These are phyloP conservation scores for Leersia perrieri DNA, from an alignment of 176 grass and related monocot genomes.

Conservation along the genomic window DNA sequence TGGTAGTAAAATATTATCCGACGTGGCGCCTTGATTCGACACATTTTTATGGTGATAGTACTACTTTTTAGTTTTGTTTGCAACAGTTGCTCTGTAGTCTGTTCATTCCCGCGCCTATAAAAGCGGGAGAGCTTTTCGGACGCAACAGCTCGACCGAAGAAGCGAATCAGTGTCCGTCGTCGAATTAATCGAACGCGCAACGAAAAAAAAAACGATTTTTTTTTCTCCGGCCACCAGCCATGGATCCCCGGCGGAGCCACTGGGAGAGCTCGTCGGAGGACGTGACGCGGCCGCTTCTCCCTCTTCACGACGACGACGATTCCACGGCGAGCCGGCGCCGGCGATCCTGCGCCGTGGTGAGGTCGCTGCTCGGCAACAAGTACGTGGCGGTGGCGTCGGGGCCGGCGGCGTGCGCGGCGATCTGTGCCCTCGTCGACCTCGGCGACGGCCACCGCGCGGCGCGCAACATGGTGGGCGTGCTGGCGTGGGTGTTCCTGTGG, in stretches of 20 bases:
- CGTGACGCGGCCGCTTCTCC: conserved; percentile 50
- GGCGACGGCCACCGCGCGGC: conserved; percentile 25
- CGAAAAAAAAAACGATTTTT: too few relatives aligned
- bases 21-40: background rate
- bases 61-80: conserved; percentile 3
- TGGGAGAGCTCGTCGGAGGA: conserved; percentile 44
- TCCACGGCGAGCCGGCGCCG: background rate
- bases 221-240: background rate
- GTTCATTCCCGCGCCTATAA: conserved; percentile 41
- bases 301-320: conserved; percentile 26
- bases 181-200: too few relatives aligned
- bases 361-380: conserved; percentile 39
- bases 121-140: background rate
- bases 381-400: conserved; percentile 51
- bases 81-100: background rate
- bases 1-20: background rate
- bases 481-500: conserved; percentile 89
- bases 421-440: conserved; percentile 54
- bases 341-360: conserved; percentile 18
- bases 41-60: too few relatives aligned
- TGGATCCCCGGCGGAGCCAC: conserved; percentile 22
- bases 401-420: conserved; percentile 44
- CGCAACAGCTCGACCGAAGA: background rate
- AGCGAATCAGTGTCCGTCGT: background rate
- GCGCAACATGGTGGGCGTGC: conserved; percentile 82